Conservation (phyloP, 768 basidiomycete species). For the Chalciporus sphaerocephalus region DNA sequence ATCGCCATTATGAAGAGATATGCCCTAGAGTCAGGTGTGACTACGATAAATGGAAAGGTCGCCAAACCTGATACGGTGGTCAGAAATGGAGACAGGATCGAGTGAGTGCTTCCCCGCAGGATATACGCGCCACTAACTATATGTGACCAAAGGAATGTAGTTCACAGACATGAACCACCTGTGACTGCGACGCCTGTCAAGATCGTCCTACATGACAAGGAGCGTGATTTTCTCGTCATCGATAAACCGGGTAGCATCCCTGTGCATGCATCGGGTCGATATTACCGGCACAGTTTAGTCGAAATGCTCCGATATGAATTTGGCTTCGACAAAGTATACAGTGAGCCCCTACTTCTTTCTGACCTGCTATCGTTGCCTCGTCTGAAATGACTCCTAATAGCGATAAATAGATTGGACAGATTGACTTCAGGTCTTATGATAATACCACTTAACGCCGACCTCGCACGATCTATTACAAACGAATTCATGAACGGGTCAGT, state of each 20-base stretch:
- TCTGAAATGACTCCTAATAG: constrained; percentile 37
- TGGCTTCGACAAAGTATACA: constrained; percentile 75
- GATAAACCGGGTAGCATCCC: constrained; percentile 97
- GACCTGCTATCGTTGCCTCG: neutral
- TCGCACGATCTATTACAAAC: constrained; percentile 65
- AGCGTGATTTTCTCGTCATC: constrained; percentile 83
- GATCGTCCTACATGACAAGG: constrained; percentile 71
- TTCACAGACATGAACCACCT: constrained; percentile 96
- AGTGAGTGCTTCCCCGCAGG: constrained; percentile 48
- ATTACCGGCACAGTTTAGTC: constrained; percentile 81
- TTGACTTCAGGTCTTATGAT: constrained; percentile 96
- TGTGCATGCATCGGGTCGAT: constrained; percentile 89
- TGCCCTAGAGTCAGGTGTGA: constrained; percentile 89
- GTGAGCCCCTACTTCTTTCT: constrained; percentile 45
- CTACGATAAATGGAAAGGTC: constrained; percentile 87
- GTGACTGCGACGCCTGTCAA: constrained; percentile 80
- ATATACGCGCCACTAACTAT: neutral
- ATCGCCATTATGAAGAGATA: constrained; percentile 45
- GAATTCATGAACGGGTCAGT: constrained; percentile 84
- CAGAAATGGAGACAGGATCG: constrained; percentile 82
- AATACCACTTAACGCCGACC: constrained; percentile 65
- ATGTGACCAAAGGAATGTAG: constrained; percentile 62
- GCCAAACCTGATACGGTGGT: constrained; percentile 77
- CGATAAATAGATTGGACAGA: constrained; percentile 90
- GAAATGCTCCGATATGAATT: constrained; percentile 84